Conservation (phyloP, 2,329 filamentous ascomycete genomes). For the Hirsutella rhossiliensis region DNA sequence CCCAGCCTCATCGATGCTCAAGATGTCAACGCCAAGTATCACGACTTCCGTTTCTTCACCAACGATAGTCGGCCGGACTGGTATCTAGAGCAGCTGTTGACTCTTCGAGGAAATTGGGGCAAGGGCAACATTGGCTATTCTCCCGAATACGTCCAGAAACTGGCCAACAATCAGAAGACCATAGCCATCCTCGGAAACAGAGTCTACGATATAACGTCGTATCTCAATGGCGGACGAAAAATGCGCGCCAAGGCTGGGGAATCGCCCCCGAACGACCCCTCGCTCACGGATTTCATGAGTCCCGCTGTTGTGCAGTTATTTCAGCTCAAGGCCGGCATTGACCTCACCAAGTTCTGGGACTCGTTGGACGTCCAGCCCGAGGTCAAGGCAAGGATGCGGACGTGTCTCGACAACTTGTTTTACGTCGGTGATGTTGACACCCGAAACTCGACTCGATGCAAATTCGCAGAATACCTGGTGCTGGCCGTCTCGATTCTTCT, state of each 20-base stretch:
- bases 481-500: constrained; percentile 74
- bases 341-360: constrained; percentile 77
- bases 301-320: constrained; percentile 64
- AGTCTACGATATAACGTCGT: constrained; percentile 84
- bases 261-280: constrained; percentile 28
- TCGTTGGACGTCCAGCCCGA: constrained; percentile 46
- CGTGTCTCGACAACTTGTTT: constrained; percentile 88
- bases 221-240: constrained; percentile 62
- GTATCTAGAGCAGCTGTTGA: constrained; percentile 81
- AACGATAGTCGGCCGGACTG: constrained; percentile 80
- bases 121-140: constrained; percentile 85
- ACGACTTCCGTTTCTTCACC: constrained; percentile 81
- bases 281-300: constrained; percentile 72
- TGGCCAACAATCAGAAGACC: constrained; percentile 49
- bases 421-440: constrained; percentile 89
- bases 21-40: constrained; percentile 69
- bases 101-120: constrained; percentile 65
- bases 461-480: constrained; percentile 82
- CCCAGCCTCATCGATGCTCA: constrained; percentile 50
- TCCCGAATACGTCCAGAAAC: constrained; percentile 58
- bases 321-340: constrained; percentile 59
- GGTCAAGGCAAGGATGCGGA: constrained; percentile 56
- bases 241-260: constrained; percentile 45
- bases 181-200: constrained; percentile 69
- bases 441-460: constrained; percentile 70